Conservation (phyloP, 805 yeast genomes). For the Candida nemodendra region DNA sequence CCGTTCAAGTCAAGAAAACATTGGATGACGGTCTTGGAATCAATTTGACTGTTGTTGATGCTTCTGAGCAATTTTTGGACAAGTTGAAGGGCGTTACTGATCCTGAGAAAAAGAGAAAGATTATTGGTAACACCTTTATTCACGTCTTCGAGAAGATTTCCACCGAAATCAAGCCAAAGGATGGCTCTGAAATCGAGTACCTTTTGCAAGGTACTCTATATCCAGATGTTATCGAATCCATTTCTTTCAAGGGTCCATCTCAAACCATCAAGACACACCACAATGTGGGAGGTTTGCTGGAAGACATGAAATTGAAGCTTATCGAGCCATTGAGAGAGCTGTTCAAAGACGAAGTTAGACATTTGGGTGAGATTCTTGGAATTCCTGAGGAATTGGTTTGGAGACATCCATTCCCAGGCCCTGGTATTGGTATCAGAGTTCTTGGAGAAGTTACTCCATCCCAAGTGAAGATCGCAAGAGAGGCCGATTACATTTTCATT, state of each 20-base stretch:
- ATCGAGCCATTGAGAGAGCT: slow-evolving; percentile 98
- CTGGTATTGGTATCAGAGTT: slow-evolving; percentile 98
- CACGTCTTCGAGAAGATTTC: slow-evolving; percentile 97
- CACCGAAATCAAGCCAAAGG: slow-evolving; percentile 82
- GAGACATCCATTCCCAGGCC: slow-evolving; percentile 99
- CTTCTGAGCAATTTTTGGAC: slow-evolving; percentile 82
- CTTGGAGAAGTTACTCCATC: slow-evolving; percentile 92
- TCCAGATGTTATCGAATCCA: slow-evolving; percentile 98
- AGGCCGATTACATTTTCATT: slow-evolving; percentile 93
- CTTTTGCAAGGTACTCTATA: slow-evolving; percentile 95
- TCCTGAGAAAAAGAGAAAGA: slow-evolving; percentile 98
- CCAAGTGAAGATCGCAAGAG: slow-evolving; percentile 95
- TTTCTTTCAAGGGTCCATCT: slow-evolving; percentile 98
- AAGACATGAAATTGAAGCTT: slow-evolving; percentile 96
- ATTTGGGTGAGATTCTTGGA: slow-evolving; percentile 89
- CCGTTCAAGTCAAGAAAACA: slow-evolving; percentile 82
- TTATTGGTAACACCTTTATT: slow-evolving; percentile 96
- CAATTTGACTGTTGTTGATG: slow-evolving; percentile 91
- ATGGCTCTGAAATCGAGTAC: slow-evolving; percentile 88
- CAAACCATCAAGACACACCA: slow-evolving; percentile 99
- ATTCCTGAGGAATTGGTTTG: slow-evolving; percentile 96
- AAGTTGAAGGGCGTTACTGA: slow-evolving; percentile 92
- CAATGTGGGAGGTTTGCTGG: slow-evolving; percentile 97
- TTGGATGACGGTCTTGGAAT: slow-evolving; percentile 92
- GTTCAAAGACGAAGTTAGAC: slow-evolving; percentile 98